Conservation (phyloP, 768 basidiomycete species). For the Mycena albidolilacea region DNA sequence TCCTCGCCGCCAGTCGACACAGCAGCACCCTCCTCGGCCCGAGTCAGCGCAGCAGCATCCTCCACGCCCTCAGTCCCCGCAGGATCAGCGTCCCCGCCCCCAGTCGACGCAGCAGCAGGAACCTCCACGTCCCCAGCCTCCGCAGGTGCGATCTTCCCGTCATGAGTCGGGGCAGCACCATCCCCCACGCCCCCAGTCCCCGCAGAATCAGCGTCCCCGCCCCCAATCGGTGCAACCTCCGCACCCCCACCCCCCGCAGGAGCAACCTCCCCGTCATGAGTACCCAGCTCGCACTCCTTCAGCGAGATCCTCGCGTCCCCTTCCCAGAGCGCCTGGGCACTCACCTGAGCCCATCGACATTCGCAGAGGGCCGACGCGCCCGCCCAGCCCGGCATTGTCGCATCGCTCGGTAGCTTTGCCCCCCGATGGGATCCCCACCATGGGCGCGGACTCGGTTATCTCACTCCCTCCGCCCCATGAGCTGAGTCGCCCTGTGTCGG, state of each 20-base stretch:
- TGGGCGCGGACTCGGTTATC: constrained; percentile 55
- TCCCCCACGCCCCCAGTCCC: background rate
- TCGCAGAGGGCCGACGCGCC: background rate
- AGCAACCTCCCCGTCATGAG: background rate
- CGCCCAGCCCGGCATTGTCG: constrained; percentile 32
- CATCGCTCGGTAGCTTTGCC: constrained; percentile 51
- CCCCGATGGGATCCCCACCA: constrained; percentile 64
- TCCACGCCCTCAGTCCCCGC: background rate
- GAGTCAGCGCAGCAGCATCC: background rate
- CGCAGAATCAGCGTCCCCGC: background rate
- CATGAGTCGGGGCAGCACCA: background rate
- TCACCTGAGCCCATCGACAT: constrained; percentile 33
- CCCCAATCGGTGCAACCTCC: background rate
- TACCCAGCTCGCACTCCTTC: background rate
- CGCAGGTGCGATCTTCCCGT: too few species aligned
- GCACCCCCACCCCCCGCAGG: background rate
- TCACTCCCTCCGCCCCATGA: constrained; percentile 68
- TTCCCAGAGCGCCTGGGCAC: constrained; percentile 15
- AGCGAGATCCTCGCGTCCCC: constrained; percentile 26
- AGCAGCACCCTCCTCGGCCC: background rate
- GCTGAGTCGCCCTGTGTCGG: constrained; percentile 48
- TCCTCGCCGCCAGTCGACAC: too few species aligned
- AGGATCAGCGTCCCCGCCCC: too few species aligned
- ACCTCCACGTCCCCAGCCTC: background rate
- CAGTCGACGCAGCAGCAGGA: background rate